Percentiles rank a stretch among this genome's conserved stretches.
Conservation (phyloP, 495 filamentous ascomycete species). For the Tuber melanosporum region DNA sequence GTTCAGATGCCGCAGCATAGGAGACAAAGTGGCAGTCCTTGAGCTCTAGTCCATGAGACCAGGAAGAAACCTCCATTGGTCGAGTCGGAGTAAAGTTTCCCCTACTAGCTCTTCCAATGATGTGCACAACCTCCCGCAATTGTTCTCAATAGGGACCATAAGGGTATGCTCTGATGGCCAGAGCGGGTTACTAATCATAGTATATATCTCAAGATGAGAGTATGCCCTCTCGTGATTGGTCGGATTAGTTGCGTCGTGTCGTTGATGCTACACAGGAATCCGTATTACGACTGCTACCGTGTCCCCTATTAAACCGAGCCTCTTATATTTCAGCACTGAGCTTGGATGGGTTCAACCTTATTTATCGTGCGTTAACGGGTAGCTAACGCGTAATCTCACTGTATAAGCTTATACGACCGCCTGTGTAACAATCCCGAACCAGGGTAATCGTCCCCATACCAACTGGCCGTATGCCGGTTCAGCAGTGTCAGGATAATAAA, state of each 20-base stretch:
- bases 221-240: not conserved
- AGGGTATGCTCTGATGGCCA: not conserved
- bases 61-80: not conserved
- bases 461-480: too few species aligned
- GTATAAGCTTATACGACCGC: not conserved
- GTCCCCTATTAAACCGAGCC: not conserved
- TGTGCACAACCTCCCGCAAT: not conserved
- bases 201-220: not conserved
- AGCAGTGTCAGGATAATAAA: too few species aligned
- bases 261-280: not conserved
- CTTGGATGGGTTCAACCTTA: not conserved
- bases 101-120: not conserved
- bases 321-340: not conserved
- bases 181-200: not conserved
- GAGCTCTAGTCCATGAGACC: not conserved
- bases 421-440: constrained; percentile 1
- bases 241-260: not conserved
- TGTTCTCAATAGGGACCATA: not conserved
- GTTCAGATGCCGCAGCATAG: not conserved
- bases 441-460: not conserved
- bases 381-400: constrained; percentile 2
- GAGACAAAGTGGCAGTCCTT: not conserved
- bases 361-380: not conserved
- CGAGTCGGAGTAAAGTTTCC: not conserved
- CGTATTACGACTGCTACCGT: constrained; percentile 1